Percentiles rank a stretch among this genome's conserved stretches.
phyloP scores from a whole-genome alignment of 108 stramenopile genomes.

The Pseudonitzschia pungens region DNA sequence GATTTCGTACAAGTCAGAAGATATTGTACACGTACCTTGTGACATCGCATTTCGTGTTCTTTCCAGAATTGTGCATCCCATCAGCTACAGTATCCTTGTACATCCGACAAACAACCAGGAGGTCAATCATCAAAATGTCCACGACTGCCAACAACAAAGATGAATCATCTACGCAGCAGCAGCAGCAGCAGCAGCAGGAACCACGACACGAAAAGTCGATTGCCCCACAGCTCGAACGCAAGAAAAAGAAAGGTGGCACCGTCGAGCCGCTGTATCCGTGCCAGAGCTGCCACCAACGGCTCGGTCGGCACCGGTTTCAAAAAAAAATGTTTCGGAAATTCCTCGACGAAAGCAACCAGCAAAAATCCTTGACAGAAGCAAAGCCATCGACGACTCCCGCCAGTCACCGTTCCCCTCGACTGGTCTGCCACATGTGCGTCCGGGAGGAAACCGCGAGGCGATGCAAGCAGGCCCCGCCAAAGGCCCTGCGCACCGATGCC shows the following conservation, averaged over 20 bases:
- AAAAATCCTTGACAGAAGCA: too few relatives aligned
- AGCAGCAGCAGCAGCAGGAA: neutral
- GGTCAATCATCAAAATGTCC: too few relatives aligned
- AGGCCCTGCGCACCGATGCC: neutral
- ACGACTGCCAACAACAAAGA: too few relatives aligned
- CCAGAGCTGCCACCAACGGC: neutral
- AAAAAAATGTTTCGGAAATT: conserved; percentile 8
- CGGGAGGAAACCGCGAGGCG: conserved; percentile 14
- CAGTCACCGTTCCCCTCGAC: too few relatives aligned
- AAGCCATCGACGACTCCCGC: too few relatives aligned
- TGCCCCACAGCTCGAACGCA: neutral
- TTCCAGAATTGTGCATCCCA: too few relatives aligned
- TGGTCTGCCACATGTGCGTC: conserved; percentile 3
- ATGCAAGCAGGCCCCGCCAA: conserved; percentile 26
- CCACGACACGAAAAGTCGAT: neutral
- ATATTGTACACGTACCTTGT: too few relatives aligned
- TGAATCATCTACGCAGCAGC: neutral
- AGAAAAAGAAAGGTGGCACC: neutral
- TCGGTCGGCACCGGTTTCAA: conserved; percentile 11
- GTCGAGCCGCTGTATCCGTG: neutral
- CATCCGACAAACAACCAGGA: too few relatives aligned
- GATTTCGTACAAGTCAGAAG: too few relatives aligned
- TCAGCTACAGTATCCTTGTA: too few relatives aligned
- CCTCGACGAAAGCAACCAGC: neutral
- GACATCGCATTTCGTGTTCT: too few relatives aligned